Evolutionary conservation across 768 basidiomycete genomes (phyloP).

Genomic region (Lactarius akahatsu): DNA sequence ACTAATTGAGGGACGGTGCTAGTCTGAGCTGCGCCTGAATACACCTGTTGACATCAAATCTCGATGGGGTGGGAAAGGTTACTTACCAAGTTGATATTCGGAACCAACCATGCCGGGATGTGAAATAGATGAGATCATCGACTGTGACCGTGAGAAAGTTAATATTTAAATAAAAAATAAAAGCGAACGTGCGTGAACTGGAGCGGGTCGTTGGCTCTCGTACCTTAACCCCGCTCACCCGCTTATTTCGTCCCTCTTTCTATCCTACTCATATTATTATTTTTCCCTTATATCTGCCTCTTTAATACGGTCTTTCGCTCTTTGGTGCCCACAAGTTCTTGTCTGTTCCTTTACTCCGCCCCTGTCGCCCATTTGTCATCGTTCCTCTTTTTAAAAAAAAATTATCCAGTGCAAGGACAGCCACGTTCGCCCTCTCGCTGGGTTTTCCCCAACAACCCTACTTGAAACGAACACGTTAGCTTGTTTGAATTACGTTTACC

Average conservation of each 20-base stretch:
- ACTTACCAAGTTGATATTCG: too few relatives aligned
- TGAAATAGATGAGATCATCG: background rate
- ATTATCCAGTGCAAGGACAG: background rate
- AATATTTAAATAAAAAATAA: background rate
- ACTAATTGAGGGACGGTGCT: constrained; percentile 13
- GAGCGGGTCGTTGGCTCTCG: constrained; percentile 34
- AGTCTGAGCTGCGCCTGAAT: constrained; percentile 6
- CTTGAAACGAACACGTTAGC: constrained; percentile 5
- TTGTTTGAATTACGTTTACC: constrained; percentile 20
- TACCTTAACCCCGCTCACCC: constrained; percentile 13
- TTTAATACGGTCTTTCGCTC: background rate
- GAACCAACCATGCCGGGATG: background rate
- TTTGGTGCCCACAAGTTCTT: background rate
- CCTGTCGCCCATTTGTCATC: constrained; percentile 7
- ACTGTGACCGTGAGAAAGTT: background rate
- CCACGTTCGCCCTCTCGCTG: background rate
- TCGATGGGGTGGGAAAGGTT: constrained; percentile 10
- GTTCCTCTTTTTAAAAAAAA: background rate
- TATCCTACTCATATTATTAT: constrained; percentile 5
- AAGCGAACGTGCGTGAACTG: constrained; percentile 40
- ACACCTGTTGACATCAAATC: constrained; percentile 4
- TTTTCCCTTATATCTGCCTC: background rate
- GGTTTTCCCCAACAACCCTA: background rate
- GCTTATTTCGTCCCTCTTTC: constrained; percentile 2
- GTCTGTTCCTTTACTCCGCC: background rate